Base-by-base conservation (phyloP, 805 yeast species). In the Metschnikowia chrysomelidarum region DNA sequence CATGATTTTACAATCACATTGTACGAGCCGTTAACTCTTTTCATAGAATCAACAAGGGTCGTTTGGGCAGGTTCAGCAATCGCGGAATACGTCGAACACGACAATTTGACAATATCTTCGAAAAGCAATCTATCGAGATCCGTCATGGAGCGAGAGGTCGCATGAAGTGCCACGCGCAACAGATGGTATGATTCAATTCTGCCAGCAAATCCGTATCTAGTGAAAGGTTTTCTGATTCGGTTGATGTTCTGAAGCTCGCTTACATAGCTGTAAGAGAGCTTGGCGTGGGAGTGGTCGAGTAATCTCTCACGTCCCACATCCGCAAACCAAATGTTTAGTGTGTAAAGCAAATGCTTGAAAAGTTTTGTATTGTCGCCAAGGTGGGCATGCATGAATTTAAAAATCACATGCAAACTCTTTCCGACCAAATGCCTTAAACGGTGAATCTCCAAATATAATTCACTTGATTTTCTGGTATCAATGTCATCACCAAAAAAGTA, bases 291-390 rank as follows among this genome's bases (percentile, higher is more conserved):
- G 3, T 72, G 62, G 26, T 72, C 79, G 32, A 80, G 71, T 1
- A 81, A 58, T 9, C 82, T 64, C 46, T 86, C 94, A 36, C 76
- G 71, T 2, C 95, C 95, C 17, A 82, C 82, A 52, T 87, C 93
- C 17, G 82, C 69, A 47, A 82, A 80, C 87, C 94, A 93, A 5
- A 82, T 76, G 43, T 82, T 78, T 27, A 82, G 54, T 3, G 82
- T 79, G 50, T 77, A 75, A 20, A 87, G 59, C 21, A 82, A 68
- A 29, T 78, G 75, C 42, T 77, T 77, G 53, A 80, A 73, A 5
- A 83, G 54, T 9, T 75, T 73, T 6, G 83, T 74, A 41, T 86
- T 82, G 41, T 85, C 87, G 25, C 74, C 78, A 27, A 71, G 72
- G 32, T 74, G 60, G 1, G 64, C 56, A 5, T 59, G 49, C 38